Evolutionary conservation across 1,139 yeast genomes (phyloP).

Genomic region (Taiozyma onychis): DNA sequence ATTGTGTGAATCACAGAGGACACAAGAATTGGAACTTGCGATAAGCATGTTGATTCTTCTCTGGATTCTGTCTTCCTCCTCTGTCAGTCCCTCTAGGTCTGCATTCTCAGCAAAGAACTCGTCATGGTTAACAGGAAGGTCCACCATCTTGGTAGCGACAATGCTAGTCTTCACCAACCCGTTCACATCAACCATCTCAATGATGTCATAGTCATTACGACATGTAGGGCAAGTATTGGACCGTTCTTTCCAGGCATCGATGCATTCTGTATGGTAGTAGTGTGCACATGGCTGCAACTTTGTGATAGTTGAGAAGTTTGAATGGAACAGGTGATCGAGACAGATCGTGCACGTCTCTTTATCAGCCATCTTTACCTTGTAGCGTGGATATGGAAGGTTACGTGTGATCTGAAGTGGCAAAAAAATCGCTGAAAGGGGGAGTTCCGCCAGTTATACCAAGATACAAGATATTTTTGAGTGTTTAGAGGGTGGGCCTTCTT

Average conservation of each 20-base stretch:
- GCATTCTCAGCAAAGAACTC: constrained; percentile 19
- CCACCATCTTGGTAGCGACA: constrained; percentile 31
- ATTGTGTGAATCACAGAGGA: constrained; percentile 18
- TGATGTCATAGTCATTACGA: constrained; percentile 25
- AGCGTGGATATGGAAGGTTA: not conserved
- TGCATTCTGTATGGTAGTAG: constrained; percentile 41
- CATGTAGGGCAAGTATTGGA: constrained; percentile 53
- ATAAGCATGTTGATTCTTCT: constrained; percentile 16
- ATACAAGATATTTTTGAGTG: not conserved
- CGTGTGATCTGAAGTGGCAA: not conserved
- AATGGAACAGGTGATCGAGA: constrained; percentile 32
- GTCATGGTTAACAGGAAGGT: constrained; percentile 22
- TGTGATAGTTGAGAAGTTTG: constrained; percentile 27
- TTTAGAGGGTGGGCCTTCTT: not conserved
- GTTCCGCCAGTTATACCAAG: not conserved
- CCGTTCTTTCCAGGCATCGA: constrained; percentile 41
- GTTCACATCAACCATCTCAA: constrained; percentile 11
- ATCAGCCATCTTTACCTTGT: constrained; percentile 7
- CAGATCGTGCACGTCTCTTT: constrained; percentile 46
- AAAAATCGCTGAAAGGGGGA: not conserved
- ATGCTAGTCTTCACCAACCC: constrained; percentile 18
- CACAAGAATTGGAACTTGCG: constrained; percentile 19
- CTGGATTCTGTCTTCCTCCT: constrained; percentile 9
- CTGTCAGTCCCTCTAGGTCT: constrained; percentile 11
- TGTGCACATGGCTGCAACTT: constrained; percentile 38